Evolutionary conservation across 768 basidiomycete species (phyloP).

Genomic region (Candolleomyces eurysporus): DNA sequence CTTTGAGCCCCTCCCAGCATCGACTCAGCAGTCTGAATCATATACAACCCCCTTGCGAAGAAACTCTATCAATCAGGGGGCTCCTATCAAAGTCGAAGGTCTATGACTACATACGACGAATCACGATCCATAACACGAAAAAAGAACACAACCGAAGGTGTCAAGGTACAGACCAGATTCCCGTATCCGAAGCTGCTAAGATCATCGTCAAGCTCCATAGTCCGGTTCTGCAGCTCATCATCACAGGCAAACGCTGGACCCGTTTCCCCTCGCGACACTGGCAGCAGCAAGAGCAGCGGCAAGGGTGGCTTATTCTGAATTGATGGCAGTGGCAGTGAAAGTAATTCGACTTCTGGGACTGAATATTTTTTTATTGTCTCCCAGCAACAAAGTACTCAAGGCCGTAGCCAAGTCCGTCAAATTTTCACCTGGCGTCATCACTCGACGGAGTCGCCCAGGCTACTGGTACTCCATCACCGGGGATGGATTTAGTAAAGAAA

Average conservation of each 20-base stretch:
- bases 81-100: slow-evolving; percentile 30
- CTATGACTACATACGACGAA: slow-evolving; percentile 30
- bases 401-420: slow-evolving; percentile 12
- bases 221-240: slow-evolving; percentile 21
- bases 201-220: slow-evolving; percentile 29
- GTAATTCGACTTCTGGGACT: background rate
- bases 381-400: background rate
- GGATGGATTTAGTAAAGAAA: slow-evolving; percentile 17
- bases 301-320: background rate
- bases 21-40: slow-evolving; percentile 37
- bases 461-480: slow-evolving; percentile 2
- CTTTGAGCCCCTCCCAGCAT: slow-evolving; percentile 21
- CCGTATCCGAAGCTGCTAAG: slow-evolving; percentile 29
- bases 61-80: slow-evolving; percentile 27
- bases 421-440: slow-evolving; percentile 23
- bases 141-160: slow-evolving; percentile 16
- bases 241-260: background rate
- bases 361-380: too few relatives aligned
- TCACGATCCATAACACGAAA: slow-evolving; percentile 37
- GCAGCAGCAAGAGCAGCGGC: background rate
- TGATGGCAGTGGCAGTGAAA: background rate
- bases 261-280: background rate
- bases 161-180: slow-evolving; percentile 37
- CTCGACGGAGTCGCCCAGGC: slow-evolving; percentile 25
- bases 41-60: slow-evolving; percentile 34